Percentiles rank a stretch among this genome's conserved stretches.
These are phyloP conservation scores for Plasmodium sp. DNA, from an alignment of 169 alveolate genomes.

Conservation along the genomic window DNA sequence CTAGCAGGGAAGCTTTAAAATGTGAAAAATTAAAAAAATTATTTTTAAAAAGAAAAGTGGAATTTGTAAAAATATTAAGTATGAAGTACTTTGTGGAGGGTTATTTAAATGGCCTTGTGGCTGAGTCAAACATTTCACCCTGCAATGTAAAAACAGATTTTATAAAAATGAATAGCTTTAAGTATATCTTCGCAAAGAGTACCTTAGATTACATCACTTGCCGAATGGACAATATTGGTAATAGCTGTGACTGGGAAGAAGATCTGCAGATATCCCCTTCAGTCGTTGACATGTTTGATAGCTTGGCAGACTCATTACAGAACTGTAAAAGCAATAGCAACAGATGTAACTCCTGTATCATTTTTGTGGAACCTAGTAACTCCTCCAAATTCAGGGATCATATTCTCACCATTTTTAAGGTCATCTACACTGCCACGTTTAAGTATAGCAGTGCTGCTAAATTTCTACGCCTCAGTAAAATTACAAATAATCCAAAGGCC, in stretches of 20 bases:
- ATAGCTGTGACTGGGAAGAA: conserved; percentile 79
- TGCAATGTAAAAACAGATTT: conserved; percentile 26
- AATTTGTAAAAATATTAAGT: conserved; percentile 38
- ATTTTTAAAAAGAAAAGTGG: conserved; percentile 49
- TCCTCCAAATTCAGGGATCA: conserved; percentile 84
- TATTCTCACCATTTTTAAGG: conserved; percentile 81
- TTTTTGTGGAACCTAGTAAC: conserved; percentile 76
- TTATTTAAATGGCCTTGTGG: conserved; percentile 31
- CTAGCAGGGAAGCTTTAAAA: conserved; percentile 76
- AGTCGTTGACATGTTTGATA: conserved; percentile 83
- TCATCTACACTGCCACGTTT: conserved; percentile 82
- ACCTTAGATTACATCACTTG: conserved; percentile 83
- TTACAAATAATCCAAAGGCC: conserved; percentile 31
- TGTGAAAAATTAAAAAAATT: conserved; percentile 43
- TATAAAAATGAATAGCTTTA: conserved; percentile 27
- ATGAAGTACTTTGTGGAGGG: conserved; percentile 55
- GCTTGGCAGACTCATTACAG: conserved; percentile 77
- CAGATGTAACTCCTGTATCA: conserved; percentile 20
- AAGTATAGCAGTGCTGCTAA: conserved; percentile 76
- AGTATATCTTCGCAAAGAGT: conserved; percentile 79
- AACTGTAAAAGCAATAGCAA: conserved; percentile 13
- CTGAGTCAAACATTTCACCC: conserved; percentile 43
- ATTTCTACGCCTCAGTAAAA: conserved; percentile 74
- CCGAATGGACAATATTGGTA: conserved; percentile 69
- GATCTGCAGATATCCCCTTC: conserved; percentile 82